Percentiles rank a stretch among this genome's conserved stretches.
These are phyloP conservation scores for Trichoderma orchidacearum DNA, from an alignment of 495 filamentous ascomycete genomes.

Conservation along the genomic window DNA sequence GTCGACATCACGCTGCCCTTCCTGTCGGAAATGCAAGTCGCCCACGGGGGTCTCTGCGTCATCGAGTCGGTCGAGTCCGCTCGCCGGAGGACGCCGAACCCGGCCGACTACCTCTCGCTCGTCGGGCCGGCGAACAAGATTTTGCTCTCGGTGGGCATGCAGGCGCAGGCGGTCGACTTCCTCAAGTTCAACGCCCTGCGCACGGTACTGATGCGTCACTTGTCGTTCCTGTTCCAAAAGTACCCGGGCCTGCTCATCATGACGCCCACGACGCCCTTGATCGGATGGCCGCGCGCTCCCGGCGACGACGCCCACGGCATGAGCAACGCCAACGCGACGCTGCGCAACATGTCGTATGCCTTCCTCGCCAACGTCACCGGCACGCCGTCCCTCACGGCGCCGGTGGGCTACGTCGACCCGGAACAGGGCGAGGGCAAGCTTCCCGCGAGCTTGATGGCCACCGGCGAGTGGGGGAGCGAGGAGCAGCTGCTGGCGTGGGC, in stretches of 20 bases:
- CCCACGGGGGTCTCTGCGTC: conserved; percentile 74
- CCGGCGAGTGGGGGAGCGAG: conserved; percentile 80
- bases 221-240: conserved; percentile 54
- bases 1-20: conserved; percentile 67
- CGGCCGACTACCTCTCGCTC: conserved; percentile 10
- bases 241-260: conserved; percentile 70
- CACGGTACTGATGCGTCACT: conserved; percentile 67
- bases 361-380: conserved; percentile 80
- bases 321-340: conserved; percentile 54
- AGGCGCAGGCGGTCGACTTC: conserved; percentile 56
- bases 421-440: conserved; percentile 27
- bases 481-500: conserved; percentile 67
- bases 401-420: conserved; percentile 57
- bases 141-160: conserved; percentile 47
- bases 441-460: conserved; percentile 80
- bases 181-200: conserved; percentile 63
- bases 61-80: conserved; percentile 41
- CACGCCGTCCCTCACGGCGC: conserved; percentile 63
- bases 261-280: conserved; percentile 63
- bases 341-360: conserved; percentile 77
- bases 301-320: conserved; percentile 48
- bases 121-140: conserved; percentile 63
- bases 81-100: conserved; percentile 10
- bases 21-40: conserved; percentile 57
- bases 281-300: conserved; percentile 50